phyloP scores from a whole-genome alignment of 768 basidiomycete species.

The Suillus lakei region DNA sequence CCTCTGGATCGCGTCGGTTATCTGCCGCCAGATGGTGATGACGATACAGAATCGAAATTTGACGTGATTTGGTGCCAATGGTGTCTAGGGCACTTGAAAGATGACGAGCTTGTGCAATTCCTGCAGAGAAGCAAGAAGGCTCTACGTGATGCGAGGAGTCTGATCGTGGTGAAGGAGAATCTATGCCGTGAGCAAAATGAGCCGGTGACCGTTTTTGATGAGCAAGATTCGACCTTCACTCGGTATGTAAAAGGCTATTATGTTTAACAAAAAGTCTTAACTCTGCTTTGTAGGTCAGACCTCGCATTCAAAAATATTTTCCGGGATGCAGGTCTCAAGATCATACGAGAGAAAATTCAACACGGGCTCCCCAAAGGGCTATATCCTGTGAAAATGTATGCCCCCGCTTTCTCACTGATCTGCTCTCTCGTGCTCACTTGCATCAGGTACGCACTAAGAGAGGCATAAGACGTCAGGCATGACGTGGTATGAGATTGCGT shows the following conservation, averaged over 20 bases:
- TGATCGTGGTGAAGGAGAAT: conserved; percentile 94
- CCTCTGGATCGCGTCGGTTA: conserved; percentile 73
- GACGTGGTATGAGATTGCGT: background rate
- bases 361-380: conserved; percentile 81
- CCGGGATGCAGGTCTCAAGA: conserved; percentile 66
- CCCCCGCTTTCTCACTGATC: conserved; percentile 19
- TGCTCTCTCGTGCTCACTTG: background rate
- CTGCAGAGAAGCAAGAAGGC: conserved; percentile 66
- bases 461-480: background rate
- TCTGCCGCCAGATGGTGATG: conserved; percentile 52
- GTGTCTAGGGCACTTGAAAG: conserved; percentile 89
- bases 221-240: conserved; percentile 88
- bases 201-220: conserved; percentile 69
- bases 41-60: conserved; percentile 64
- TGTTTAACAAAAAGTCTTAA: conserved; percentile 3
- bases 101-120: conserved; percentile 79
- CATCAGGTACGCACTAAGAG: conserved; percentile 30
- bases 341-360: conserved; percentile 80
- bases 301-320: conserved; percentile 81
- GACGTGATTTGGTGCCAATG: conserved; percentile 98
- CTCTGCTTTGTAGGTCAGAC: conserved; percentile 67
- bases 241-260: conserved; percentile 51
- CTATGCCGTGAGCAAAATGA: conserved; percentile 68
- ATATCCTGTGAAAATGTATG: conserved; percentile 87
- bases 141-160: conserved; percentile 48